A percentile compares a stretch with the other conserved stretches of the same genome.
These are phyloP conservation scores for Tulasnella sp. DNA, from an alignment of 768 basidiomycete genomes.

Conservation along the genomic window DNA sequence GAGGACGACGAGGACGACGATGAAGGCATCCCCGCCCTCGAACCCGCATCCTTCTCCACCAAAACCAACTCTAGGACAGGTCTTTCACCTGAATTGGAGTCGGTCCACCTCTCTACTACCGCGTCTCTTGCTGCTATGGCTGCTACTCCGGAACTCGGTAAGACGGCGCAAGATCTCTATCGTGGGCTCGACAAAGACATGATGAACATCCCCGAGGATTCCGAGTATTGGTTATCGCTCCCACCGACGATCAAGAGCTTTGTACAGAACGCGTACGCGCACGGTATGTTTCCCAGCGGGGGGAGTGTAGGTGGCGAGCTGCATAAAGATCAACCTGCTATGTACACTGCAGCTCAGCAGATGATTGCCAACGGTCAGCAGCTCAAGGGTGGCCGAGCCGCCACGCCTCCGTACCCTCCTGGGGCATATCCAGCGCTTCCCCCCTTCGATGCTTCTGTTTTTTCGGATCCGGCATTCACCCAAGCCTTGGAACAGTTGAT, in stretches of 20 bases:
- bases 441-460: slow-evolving; percentile 42
- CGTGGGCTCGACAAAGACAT: slow-evolving; percentile 38
- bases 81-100: slow-evolving; percentile 38
- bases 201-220: slow-evolving; percentile 34
- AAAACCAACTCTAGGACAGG: slow-evolving; percentile 23
- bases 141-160: slow-evolving; percentile 42
- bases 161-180: slow-evolving; percentile 50
- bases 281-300: slow-evolving; percentile 15
- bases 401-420: slow-evolving; percentile 24
- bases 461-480: slow-evolving; percentile 42
- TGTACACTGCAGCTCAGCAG: slow-evolving; percentile 58
- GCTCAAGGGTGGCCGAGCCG: slow-evolving; percentile 30
- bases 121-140: slow-evolving; percentile 32
- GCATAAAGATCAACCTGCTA: slow-evolving; percentile 32
- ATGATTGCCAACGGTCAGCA: slow-evolving; percentile 29
- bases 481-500: slow-evolving; percentile 38
- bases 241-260: slow-evolving; percentile 58
- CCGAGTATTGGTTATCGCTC: slow-evolving; percentile 58
- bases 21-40: slow-evolving; percentile 4
- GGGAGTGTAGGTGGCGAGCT: slow-evolving; percentile 20
- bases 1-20: slow-evolving; percentile 2
- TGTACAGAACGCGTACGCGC: slow-evolving; percentile 37
- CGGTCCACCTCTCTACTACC: slow-evolving; percentile 37
- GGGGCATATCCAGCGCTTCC: slow-evolving; percentile 26
- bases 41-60: not conserved